Percentiles rank a stretch among this genome's conserved stretches.
phyloP scores from a whole-genome alignment of 768 basidiomycete species.

The Tephrocybe sp. region DNA sequence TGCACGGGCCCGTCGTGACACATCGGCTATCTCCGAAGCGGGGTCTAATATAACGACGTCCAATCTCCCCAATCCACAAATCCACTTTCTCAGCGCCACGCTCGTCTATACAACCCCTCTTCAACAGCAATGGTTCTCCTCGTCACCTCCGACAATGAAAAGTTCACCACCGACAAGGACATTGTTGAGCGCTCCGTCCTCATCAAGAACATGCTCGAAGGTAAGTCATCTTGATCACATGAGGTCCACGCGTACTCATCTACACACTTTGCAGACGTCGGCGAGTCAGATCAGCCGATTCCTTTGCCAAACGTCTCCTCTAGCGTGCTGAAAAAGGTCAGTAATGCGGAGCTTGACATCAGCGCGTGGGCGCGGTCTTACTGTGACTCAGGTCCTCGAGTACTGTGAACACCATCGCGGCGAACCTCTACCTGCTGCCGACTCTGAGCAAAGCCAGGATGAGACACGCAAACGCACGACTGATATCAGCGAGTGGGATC shows the following conservation, averaged over 20 bases:
- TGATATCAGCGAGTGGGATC: slow-evolving; percentile 99
- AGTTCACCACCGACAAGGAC: slow-evolving; percentile 90
- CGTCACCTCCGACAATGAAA: slow-evolving; percentile 94
- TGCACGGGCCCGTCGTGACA: slow-evolving; percentile 7
- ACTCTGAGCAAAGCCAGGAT: slow-evolving; percentile 80
- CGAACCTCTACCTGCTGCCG: slow-evolving; percentile 90
- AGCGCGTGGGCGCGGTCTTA: not conserved
- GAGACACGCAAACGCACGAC: slow-evolving; percentile 98
- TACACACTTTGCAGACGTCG: slow-evolving; percentile 64
- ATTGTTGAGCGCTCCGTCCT: slow-evolving; percentile 94
- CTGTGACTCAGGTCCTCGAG: slow-evolving; percentile 75
- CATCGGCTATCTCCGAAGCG: slow-evolving; percentile 41
- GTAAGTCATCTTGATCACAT: slow-evolving; percentile 38
- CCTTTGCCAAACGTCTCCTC: slow-evolving; percentile 94
- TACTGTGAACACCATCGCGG: slow-evolving; percentile 99
- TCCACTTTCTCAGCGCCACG: slow-evolving; percentile 17
- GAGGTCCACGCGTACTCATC: slow-evolving; percentile 10
- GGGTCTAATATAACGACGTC: slow-evolving; percentile 26
- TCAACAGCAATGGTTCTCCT: slow-evolving; percentile 68
- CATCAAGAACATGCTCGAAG: slow-evolving; percentile 99
- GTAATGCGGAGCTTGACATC: too few species aligned
- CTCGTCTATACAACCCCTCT: slow-evolving; percentile 12
- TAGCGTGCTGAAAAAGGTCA: slow-evolving; percentile 93
- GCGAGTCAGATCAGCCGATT: slow-evolving; percentile 92
- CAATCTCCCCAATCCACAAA: slow-evolving; percentile 14